phyloP scores from a whole-genome alignment of 805 yeast genomes.

The Zygoascus flipseniorum region DNA sequence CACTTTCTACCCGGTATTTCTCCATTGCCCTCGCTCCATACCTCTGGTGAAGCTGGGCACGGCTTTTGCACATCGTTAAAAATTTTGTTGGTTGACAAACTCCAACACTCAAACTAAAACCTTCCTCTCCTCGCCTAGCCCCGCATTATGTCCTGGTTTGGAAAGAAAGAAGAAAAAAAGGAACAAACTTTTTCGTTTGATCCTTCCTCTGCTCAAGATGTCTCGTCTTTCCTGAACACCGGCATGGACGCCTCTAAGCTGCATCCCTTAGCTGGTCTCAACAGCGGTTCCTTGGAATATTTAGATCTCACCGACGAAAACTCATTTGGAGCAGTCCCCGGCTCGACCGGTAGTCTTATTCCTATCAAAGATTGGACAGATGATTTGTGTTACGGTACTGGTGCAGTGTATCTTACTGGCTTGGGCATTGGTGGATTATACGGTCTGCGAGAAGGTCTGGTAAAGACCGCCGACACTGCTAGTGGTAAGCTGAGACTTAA shows the following conservation, averaged over 20 bases:
- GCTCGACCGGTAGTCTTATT: slow-evolving; percentile 60
- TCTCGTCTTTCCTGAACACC: slow-evolving; percentile 53
- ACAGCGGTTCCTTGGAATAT: slow-evolving; percentile 72
- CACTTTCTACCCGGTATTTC: background rate
- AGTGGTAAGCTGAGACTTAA: slow-evolving; percentile 78
- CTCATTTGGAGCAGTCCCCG: slow-evolving; percentile 64
- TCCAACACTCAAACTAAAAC: background rate
- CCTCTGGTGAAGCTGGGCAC: background rate
- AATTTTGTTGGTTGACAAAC: background rate
- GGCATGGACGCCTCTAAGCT: slow-evolving; percentile 60
- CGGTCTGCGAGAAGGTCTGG: slow-evolving; percentile 82
- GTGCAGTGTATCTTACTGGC: slow-evolving; percentile 78
- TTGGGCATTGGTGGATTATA: slow-evolving; percentile 83
- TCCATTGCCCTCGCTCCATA: too few species aligned
- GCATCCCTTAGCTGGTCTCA: slow-evolving; percentile 91
- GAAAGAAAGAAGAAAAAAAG: slow-evolving; percentile 17
- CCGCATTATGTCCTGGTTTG: slow-evolving; percentile 22
- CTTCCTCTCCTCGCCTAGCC: background rate
- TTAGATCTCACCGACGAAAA: slow-evolving; percentile 83
- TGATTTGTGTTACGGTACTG: slow-evolving; percentile 96
- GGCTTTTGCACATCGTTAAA: background rate
- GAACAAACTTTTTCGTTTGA: slow-evolving; percentile 48
- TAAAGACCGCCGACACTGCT: slow-evolving; percentile 63
- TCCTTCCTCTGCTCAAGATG: slow-evolving; percentile 54
- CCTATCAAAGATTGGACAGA: slow-evolving; percentile 98